Percentiles rank a stretch among this genome's conserved stretches.
phyloP scores from a whole-genome alignment of 306 rosid species.

The Trifolium repens region DNA sequence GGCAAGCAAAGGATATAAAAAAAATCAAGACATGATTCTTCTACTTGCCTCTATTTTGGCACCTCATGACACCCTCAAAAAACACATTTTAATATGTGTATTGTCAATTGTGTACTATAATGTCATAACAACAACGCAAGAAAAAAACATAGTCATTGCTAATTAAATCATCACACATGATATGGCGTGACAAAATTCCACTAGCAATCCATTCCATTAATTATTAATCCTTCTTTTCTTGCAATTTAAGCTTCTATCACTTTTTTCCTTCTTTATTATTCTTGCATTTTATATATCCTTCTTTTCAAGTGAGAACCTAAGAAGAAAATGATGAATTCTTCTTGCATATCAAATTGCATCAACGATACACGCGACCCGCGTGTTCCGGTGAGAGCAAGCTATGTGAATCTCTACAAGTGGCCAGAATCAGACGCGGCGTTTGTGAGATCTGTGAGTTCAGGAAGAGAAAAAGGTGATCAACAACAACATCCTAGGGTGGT shows the following conservation, averaged over 20 bases:
- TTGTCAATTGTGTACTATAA: background rate
- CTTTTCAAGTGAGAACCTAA: background rate
- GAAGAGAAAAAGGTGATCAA: slow-evolving; percentile 26
- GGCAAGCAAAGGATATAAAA: slow-evolving; percentile 6
- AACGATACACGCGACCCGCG: slow-evolving; percentile 70
- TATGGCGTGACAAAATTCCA: slow-evolving; percentile 46
- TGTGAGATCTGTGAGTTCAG: slow-evolving; percentile 64
- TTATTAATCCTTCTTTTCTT: slow-evolving; percentile 55
- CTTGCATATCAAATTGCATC: slow-evolving; percentile 79
- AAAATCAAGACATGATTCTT: slow-evolving; percentile 14
- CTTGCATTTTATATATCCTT: slow-evolving; percentile 31
- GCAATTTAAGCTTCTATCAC: slow-evolving; percentile 52
- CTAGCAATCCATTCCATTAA: slow-evolving; percentile 37
- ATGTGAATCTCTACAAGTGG: slow-evolving; percentile 88
- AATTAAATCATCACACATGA: slow-evolving; percentile 54
- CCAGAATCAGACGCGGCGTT: slow-evolving; percentile 88
- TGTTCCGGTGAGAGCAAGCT: slow-evolving; percentile 75
- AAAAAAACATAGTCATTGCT: slow-evolving; percentile 55
- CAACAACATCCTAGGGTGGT: slow-evolving; percentile 57
- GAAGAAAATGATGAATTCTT: slow-evolving; percentile 57
- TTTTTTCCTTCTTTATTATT: background rate
- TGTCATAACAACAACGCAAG: slow-evolving; percentile 37
- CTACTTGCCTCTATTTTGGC: slow-evolving; percentile 38
- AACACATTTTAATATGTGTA: background rate
- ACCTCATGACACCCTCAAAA: slow-evolving; percentile 24